These are phyloP conservation scores for Pseudogymnoascus sp. DNA, from an alignment of 2,329 filamentous ascomycete genomes.

Conservation along the genomic window DNA sequence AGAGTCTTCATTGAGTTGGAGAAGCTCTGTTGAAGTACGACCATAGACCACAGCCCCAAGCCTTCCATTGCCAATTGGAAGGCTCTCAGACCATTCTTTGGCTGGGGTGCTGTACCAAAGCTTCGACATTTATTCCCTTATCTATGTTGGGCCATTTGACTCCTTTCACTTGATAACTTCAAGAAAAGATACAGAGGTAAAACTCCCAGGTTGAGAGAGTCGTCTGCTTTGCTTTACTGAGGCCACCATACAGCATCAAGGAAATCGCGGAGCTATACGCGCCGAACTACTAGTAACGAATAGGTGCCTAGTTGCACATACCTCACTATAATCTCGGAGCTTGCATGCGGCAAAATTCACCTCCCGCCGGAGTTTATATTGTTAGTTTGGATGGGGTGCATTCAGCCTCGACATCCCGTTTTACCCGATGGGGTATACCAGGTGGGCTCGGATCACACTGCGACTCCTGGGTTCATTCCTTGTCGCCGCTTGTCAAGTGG, in stretches of 20 bases:
- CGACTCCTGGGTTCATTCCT: not conserved
- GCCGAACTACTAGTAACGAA: not conserved
- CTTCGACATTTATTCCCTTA: not conserved
- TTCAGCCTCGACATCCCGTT: not conserved
- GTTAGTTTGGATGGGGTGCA: not conserved
- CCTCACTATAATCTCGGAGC: not conserved
- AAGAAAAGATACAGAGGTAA: not conserved
- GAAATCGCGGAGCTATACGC: not conserved
- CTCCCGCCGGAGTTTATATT: not conserved
- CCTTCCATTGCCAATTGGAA: constrained; percentile 46
- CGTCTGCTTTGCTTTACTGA: not conserved
- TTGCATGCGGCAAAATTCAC: not conserved
- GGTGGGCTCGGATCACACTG: not conserved
- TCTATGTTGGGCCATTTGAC: not conserved
- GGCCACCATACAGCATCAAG: not conserved
- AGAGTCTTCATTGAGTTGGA: constrained; percentile 44
- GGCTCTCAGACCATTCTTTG: constrained; percentile 32
- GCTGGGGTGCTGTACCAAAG: constrained; percentile 31
- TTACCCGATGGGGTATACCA: not conserved
- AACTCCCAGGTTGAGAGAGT: not conserved
- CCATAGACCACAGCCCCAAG: constrained; percentile 41
- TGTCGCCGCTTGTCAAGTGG: not conserved
- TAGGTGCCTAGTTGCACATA: not conserved
- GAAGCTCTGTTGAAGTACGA: constrained; percentile 36
- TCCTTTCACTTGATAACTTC: not conserved